Base-by-base conservation (phyloP, 139 green algal species). In the Coccomyxa sp. region DNA sequence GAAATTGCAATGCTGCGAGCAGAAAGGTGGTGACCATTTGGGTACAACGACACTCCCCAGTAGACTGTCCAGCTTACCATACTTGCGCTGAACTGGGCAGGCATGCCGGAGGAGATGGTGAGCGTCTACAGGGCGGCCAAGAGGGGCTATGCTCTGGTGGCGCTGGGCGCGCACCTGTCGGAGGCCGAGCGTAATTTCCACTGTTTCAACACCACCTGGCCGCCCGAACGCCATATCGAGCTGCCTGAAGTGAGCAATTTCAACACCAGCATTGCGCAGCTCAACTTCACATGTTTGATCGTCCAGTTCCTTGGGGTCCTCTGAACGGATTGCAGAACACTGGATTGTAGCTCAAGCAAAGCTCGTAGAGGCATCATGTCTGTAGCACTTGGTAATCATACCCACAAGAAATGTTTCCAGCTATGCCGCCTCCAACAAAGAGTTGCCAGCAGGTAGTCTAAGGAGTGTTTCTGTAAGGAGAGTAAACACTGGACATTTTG, bases 81-180 rank as follows among this genome's bases (percentile, higher is more conserved):
- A 25, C 4, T 71, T 71, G 7, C 10, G 63, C 63, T 71, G 18
- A 1, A 25, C 63, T 15, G 4, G 27, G 27, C 71, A 77, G 71
- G 71, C 23, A 77, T 77, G 71, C 71, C 71, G 27, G 71, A 77
- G 71, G 71, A 77, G 12, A 77, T 77, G 71, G 71, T 77, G 23
- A 77, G 27, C 14, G 71, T 77, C 23, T 77, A 38, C 27, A 77
- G n/a, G 71, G 27, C n/a, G 9, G 25, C 14, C 14, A 77, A 38
- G 71, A 31, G 71, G 27, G 71, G 71, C 71, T 77, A 77, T 77
- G 71, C 71, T 1, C 23, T 38, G n/a, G 71, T 77, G 71, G 71
- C 71, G 23, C 14, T 77, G 27, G 71, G 71, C 25, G 14, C 71
- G 12, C 71, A 71, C 63, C 63, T 71, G 63, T 71, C n/a, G 71